Percentiles rank a stretch among this genome's conserved stretches.
Evolutionary conservation across 108 stramenopile species (phyloP).

Genomic region (Pseudonitzschia multiseries): DNA sequence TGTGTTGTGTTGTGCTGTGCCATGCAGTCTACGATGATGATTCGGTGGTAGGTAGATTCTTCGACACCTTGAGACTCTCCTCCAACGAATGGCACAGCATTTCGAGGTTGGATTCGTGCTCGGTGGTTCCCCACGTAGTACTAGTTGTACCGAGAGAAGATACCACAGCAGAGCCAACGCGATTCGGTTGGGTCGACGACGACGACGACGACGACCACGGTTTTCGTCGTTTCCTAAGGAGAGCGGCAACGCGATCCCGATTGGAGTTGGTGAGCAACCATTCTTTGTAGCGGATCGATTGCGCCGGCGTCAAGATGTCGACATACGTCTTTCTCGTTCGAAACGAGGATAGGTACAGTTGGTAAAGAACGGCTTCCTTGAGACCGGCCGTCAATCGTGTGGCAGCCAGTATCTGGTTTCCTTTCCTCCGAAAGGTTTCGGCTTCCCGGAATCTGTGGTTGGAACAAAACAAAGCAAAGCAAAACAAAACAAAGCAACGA

Average conservation of each 20-base stretch:
- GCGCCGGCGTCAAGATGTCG: slow-evolving; percentile 62
- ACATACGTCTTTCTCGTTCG: slow-evolving; percentile 51
- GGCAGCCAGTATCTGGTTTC: slow-evolving; percentile 56
- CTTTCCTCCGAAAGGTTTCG: not conserved
- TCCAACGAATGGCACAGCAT: slow-evolving; percentile 29
- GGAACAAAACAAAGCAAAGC: too few species aligned
- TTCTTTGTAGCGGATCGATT: slow-evolving; percentile 50
- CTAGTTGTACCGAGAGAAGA: too few species aligned
- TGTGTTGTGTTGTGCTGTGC: too few species aligned
- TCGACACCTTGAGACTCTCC: slow-evolving; percentile 30
- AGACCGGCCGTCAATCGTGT: slow-evolving; percentile 47
- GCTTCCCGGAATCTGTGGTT: not conserved
- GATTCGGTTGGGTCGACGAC: not conserved
- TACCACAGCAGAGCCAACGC: not conserved
- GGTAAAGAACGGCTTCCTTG: slow-evolving; percentile 59
- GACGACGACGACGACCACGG: not conserved
- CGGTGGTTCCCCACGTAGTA: not conserved
- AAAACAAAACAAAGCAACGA: too few species aligned
- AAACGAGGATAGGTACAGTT: slow-evolving; percentile 50
- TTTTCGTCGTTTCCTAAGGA: not conserved
- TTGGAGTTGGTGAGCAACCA: slow-evolving; percentile 70
- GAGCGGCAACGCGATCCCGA: slow-evolving; percentile 34
- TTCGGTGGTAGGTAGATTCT: not conserved
- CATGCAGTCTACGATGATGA: too few species aligned
- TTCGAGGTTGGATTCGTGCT: slow-evolving; percentile 21